Evolutionary conservation across 2,329 filamentous ascomycete genomes (phyloP).

Genomic region (Verticillium alfalfae): DNA sequence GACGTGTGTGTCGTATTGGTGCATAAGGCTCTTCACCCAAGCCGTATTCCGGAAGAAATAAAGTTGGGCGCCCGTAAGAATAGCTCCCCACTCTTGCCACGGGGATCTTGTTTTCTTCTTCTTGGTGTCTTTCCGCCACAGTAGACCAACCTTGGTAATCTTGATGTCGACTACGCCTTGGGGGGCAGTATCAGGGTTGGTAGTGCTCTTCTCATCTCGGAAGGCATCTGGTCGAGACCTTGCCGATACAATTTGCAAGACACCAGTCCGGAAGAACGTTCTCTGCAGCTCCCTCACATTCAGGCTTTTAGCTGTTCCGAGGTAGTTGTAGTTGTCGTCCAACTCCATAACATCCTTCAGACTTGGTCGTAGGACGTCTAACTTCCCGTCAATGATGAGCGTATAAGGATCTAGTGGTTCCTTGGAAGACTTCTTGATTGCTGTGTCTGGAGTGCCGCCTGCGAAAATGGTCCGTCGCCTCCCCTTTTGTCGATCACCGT

Average conservation of each 20-base stretch:
- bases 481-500: constrained; percentile 68
- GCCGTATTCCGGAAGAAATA: constrained; percentile 93
- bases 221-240: constrained; percentile 93
- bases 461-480: constrained; percentile 67
- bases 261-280: constrained; percentile 85
- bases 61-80: constrained; percentile 91
- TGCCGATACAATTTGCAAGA: constrained; percentile 91
- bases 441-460: constrained; percentile 55
- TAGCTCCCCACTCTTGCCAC: constrained; percentile 98
- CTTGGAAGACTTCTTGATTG: constrained; percentile 56
- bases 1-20: constrained; percentile 78
- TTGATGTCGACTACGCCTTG: constrained; percentile 96
- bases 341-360: constrained; percentile 88
- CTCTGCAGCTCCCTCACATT: constrained; percentile 79
- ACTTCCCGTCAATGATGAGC: constrained; percentile 82
- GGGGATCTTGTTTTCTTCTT: constrained; percentile 92
- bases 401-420: constrained; percentile 95
- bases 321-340: constrained; percentile 86
- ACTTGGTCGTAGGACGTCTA: constrained; percentile 76
- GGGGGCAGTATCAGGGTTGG: constrained; percentile 79
- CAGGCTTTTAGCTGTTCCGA: constrained; percentile 68
- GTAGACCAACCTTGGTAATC: constrained; percentile 86
- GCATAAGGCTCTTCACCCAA: constrained; percentile 88
- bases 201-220: constrained; percentile 79
- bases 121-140: constrained; percentile 93